These are phyloP conservation scores for Nevesoporus exiguus DNA, from an alignment of 768 basidiomycete species.

Conservation along the genomic window DNA sequence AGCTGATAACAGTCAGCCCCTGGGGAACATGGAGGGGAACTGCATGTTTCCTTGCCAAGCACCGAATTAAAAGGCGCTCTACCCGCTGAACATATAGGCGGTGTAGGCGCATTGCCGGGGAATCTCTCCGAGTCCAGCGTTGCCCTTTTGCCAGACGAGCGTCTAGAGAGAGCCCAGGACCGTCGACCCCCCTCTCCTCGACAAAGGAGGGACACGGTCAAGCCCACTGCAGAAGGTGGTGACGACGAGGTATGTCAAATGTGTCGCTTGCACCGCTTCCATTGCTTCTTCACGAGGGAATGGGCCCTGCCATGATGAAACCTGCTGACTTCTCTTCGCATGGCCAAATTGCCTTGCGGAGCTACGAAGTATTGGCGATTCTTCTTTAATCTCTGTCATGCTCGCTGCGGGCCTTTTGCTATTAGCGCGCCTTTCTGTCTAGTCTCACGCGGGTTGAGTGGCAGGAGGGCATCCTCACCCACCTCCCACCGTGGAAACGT, in stretches of 20 bases:
- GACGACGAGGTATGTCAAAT: conserved; percentile 14
- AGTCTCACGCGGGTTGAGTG: neutral
- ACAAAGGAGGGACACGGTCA: conserved; percentile 21
- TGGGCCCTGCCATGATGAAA: neutral
- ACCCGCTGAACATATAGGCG: conserved; percentile 34
- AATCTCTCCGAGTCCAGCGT: conserved; percentile 42
- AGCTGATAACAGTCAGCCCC: conserved; percentile 14
- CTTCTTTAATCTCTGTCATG: neutral
- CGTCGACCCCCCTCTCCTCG: neutral
- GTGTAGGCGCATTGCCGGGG: conserved; percentile 51
- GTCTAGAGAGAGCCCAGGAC: conserved; percentile 16
- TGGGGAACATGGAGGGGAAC: neutral
- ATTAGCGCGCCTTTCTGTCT: neutral
- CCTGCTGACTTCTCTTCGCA: neutral
- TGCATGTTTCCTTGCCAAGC: conserved; percentile 34
- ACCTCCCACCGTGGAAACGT: too few species aligned
- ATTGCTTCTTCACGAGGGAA: neutral
- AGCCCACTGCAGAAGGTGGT: neutral
- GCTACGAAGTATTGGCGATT: neutral
- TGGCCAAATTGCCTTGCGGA: neutral
- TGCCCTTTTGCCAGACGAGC: conserved; percentile 48
- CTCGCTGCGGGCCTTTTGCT: neutral
- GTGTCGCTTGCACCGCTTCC: neutral
- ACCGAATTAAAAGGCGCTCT: conserved; percentile 31
- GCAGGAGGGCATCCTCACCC: too few species aligned